Base-by-base conservation (phyloP, 805 yeast species). In the Saturnispora serradocipensis region DNA sequence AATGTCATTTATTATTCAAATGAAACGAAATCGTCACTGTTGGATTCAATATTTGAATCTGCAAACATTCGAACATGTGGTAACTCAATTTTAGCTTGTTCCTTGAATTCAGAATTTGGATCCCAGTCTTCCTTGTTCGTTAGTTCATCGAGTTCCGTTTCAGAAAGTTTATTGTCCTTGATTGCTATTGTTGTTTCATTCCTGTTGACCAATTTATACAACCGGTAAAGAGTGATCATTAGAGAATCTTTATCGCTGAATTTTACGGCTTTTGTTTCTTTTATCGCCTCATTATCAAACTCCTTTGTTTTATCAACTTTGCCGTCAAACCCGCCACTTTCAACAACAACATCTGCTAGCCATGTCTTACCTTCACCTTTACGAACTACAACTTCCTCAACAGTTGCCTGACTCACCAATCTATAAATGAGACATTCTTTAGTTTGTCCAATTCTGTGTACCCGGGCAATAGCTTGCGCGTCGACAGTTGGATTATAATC, bases 401-500 rank as follows among this genome's bases (percentile, higher is more conserved):
- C 78, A 0, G 97, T 87, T 58, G 86, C 81, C 38, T 79, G 77
- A 9, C 87, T 76, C 16, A 89, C 82, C 24, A 93, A 73, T 54
- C 98, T 75, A 63, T 84, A 88, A 1, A 91, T 78, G 22, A 87
- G 73, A 4, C 90, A 96, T 1, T 97, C 97, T 50, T 77, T 80
- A 1, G 71, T 74, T 65, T 91, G 99, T 0, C 98, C 98, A 50
- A 93, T 88, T 61, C 99, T 73, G 64, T 91, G 98, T 11, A 86
- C 95, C 50, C 99, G 74, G 60, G 90, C 98, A 81, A 91, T 91
- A 0, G 98, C 98, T 65, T 91, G 99, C 48, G 89, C 70, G 67
- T 91, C 98, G 55, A 88, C 95, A 62, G 91, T 97, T 0, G 98
- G 99, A 61, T 91, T 91, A 96, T 97, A 91, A 63, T 91, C 99